A percentile compares a stretch with the other conserved stretches of the same genome.
phyloP scores from a whole-genome alignment of 2,329 filamentous ascomycete genomes.

The Trichophyton schoenleinii region DNA sequence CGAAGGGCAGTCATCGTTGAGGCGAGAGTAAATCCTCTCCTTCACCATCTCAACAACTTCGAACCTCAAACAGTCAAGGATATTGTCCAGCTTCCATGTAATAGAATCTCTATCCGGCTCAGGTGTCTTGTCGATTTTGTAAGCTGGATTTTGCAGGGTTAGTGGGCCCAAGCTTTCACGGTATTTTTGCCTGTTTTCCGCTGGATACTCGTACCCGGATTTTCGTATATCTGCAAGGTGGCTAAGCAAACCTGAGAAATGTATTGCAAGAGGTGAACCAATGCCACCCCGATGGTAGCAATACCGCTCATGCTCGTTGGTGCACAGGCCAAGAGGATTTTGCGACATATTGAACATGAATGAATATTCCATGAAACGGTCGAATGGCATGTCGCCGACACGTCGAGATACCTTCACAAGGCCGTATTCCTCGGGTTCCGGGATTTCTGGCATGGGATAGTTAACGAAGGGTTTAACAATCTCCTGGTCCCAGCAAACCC shows the following conservation, averaged over 20 bases:
- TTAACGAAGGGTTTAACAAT: conserved; percentile 44
- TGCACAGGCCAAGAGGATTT: conserved; percentile 42
- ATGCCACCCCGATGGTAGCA: conserved; percentile 42
- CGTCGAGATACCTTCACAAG: conserved; percentile 35
- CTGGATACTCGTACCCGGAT: conserved; percentile 30
- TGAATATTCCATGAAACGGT: conserved; percentile 31
- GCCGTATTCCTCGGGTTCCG: conserved; percentile 32
- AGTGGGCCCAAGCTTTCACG: conserved; percentile 21
- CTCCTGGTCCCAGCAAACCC: conserved; percentile 47
- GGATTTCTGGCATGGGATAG: conserved; percentile 29
- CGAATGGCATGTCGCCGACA: conserved; percentile 31
- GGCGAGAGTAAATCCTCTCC: conserved; percentile 20
- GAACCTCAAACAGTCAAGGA: conserved; percentile 36
- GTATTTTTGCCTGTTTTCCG: conserved; percentile 28
- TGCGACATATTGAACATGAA: conserved; percentile 38
- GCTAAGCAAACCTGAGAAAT: conserved; percentile 31
- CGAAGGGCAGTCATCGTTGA: conserved; percentile 21
- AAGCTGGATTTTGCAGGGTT: conserved; percentile 25
- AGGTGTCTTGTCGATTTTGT: conserved; percentile 18
- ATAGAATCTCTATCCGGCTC: not conserved
- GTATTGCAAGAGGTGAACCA: conserved; percentile 22
- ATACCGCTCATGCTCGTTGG: conserved; percentile 38
- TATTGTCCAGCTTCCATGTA: conserved; percentile 21
- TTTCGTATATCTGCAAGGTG: conserved; percentile 37
- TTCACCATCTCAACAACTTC: conserved; percentile 25